Conservation (phyloP, 257 asterid species). For the Nicotiana undulata region DNA sequence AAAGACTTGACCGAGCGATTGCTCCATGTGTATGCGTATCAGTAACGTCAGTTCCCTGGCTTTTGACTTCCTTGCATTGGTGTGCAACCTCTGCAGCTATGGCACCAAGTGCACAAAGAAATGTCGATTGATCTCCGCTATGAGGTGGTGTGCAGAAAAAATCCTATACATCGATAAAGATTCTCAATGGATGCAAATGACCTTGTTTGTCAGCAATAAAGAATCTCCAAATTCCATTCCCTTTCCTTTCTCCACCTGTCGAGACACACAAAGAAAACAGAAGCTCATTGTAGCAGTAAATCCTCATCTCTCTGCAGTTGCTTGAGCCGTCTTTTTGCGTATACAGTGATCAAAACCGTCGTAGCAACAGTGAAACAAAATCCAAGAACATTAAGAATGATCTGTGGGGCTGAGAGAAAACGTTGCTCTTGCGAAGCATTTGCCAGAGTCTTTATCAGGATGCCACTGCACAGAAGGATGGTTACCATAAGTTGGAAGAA, state of each 20-base stretch:
- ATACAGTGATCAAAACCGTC: conserved; percentile 56
- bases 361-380: conserved; percentile 46
- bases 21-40: not conserved
- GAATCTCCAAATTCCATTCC: not conserved
- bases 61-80: not conserved
- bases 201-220: not conserved
- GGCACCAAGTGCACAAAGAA: not conserved
- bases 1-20: not conserved
- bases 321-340: conserved; percentile 61
- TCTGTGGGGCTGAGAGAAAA: conserved; percentile 42
- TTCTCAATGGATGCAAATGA: conserved; percentile 2
- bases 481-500: not conserved
- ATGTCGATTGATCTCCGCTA: not conserved
- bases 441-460: conserved; percentile 64
- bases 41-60: not conserved
- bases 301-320: conserved; percentile 64
- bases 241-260: not conserved
- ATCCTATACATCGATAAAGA: not conserved
- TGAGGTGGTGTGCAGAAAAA: not conserved
- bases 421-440: conserved; percentile 57
- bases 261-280: not conserved
- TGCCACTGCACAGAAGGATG: conserved; percentile 45
- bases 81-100: not conserved
- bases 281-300: conserved; percentile 42
- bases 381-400: conserved; percentile 50